Evolutionary conservation across 768 basidiomycete species (phyloP), one percentile per base, ranked within the genome.

Genomic region (Termitomyces sp.): DNA sequence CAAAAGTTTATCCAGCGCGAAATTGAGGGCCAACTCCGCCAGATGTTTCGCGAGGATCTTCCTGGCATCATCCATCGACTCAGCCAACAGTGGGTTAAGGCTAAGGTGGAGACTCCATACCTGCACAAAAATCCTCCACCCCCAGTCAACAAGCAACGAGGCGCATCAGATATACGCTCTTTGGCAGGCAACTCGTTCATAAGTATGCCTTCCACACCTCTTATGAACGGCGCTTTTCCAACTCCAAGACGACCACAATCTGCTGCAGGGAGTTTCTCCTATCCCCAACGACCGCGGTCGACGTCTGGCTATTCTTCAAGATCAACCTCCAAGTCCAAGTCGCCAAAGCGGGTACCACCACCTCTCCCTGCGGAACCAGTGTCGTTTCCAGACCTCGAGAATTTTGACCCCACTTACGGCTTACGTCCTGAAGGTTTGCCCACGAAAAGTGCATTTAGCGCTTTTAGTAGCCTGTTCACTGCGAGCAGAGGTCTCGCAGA

Each of bases 1-100:
- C 92, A 98, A 69, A 94, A 94, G 56, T 98, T 95, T 72, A 94
- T 99, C 59, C 97, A 98, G 70, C 84, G 87, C 57, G 96, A 98
- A 75, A 98, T 99, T 55, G 97, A 99, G 71, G 92, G 88, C 0
- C 96, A 98, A 70, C 77, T 99, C 31, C 82, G 97, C 42, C 97
- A 98, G 72, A 96, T 98, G 94, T 99, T 98, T 72, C 81, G 94
- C 59, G 94, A 97, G 70, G 97, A 98, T 70, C 73, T 99, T 4
- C 97, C 97, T 1, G 88, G 92, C 5, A 98, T 99, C 62, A 98
- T 99, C 44, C 97, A 99, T 70, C 81, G 92, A 34, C 83, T 99
- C 48, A 92, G 90, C 72, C 96, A 98, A 69, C 88, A 92, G 66
- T 98, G 96, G 96, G 85, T 98, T 42, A 91, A 88, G 66, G 89